Percentiles rank a stretch among this genome's conserved stretches.
phyloP scores from a whole-genome alignment of 75 land plant genomes.

The Isoetes taiwanensis region DNA sequence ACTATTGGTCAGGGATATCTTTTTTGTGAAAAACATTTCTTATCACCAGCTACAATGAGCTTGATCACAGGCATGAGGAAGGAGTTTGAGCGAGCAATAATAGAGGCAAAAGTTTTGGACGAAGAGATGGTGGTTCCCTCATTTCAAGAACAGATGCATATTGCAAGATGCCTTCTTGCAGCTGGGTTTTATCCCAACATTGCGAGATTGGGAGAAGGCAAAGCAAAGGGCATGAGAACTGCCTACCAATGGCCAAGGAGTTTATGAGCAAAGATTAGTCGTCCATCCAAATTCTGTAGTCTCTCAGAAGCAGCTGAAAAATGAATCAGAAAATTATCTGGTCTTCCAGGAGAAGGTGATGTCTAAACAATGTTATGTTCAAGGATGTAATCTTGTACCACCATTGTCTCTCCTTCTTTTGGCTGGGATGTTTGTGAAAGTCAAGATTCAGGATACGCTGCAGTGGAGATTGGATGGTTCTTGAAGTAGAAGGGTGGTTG shows the following conservation, averaged over 20 bases:
- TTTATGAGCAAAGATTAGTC: conserved; percentile 6
- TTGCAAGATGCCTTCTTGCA: conserved; percentile 20
- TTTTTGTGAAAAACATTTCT: conserved; percentile 16
- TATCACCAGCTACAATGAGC: conserved; percentile 16
- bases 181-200: conserved; percentile 22
- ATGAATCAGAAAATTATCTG: conserved; percentile 8
- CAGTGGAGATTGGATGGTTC: conserved; percentile 19
- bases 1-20: conserved; percentile 3
- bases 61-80: conserved; percentile 23
- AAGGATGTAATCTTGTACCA: conserved; percentile 17
- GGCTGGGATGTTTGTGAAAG: conserved; percentile 13
- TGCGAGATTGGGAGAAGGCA: conserved; percentile 14
- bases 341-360: conserved; percentile 22
- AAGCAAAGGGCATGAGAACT: conserved; percentile 15
- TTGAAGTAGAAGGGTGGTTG: conserved; percentile 19
- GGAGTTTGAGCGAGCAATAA: conserved; percentile 15
- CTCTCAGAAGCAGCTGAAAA: conserved; percentile 12
- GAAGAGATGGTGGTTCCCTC: neutral
- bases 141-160: conserved; percentile 1
- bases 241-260: conserved; percentile 14
- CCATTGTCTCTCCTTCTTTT: conserved; percentile 15
- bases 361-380: conserved; percentile 16
- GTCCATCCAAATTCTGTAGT: conserved; percentile 22
- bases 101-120: conserved; percentile 15
- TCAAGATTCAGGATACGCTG: conserved; percentile 6